phyloP scores from a whole-genome alignment of 73 alveolate genomes.

The Paramecium primaurelia region DNA sequence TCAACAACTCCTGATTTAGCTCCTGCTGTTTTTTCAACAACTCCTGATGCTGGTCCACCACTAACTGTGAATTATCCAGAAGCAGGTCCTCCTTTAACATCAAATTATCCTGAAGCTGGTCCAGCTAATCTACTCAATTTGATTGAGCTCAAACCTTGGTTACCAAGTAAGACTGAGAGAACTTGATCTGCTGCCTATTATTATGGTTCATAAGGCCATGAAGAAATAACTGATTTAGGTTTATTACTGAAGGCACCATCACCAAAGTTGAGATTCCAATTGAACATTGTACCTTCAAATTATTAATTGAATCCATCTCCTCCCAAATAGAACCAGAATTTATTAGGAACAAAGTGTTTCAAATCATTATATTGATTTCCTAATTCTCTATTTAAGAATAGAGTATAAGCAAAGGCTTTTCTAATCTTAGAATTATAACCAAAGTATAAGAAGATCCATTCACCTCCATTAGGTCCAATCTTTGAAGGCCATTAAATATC shows the following conservation, averaged over 20 bases:
- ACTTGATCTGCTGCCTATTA: not conserved
- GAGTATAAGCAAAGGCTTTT: slow-evolving; percentile 17
- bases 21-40: not conserved
- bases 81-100: not conserved
- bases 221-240: not conserved
- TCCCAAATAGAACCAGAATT: slow-evolving; percentile 46
- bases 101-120: slow-evolving; percentile 14
- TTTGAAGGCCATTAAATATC: not conserved
- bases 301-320: not conserved
- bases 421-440: not conserved
- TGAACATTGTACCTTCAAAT: slow-evolving; percentile 39
- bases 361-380: not conserved
- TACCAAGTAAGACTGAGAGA: slow-evolving; percentile 33
- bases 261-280: slow-evolving; percentile 28
- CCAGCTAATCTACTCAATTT: not conserved
- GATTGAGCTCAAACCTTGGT: slow-evolving; percentile 36
- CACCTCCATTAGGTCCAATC: slow-evolving; percentile 16
- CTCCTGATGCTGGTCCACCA: slow-evolving; percentile 5
- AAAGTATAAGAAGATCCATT: slow-evolving; percentile 19
- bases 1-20: not conserved
- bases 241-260: slow-evolving; percentile 33
- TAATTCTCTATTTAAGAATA: not conserved
- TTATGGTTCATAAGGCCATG: slow-evolving; percentile 45
- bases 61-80: not conserved
- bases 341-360: slow-evolving; percentile 40